Conservation (phyloP, 768 basidiomycete species). For the Pleurotus djamor region DNA sequence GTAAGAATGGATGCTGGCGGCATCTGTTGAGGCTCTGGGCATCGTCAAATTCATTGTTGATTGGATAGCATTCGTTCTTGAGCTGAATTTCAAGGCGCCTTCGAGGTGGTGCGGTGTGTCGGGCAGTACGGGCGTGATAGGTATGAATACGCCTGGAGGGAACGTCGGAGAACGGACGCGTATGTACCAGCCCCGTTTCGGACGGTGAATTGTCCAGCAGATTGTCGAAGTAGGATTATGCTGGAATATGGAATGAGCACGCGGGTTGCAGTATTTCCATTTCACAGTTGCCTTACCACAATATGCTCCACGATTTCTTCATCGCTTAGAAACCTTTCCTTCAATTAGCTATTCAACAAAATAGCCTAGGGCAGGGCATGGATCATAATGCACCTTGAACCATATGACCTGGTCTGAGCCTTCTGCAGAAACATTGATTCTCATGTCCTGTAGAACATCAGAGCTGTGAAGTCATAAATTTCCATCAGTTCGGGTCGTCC, state of each 20-base stretch:
- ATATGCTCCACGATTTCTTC: constrained; percentile 76
- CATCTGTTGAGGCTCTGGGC: background rate
- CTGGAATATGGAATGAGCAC: constrained; percentile 26
- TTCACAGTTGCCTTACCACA: constrained; percentile 45
- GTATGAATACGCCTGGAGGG: constrained; percentile 58
- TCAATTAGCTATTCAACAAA: constrained; percentile 10
- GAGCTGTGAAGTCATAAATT: constrained; percentile 39
- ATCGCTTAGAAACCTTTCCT: constrained; percentile 76
- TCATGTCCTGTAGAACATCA: constrained; percentile 70
- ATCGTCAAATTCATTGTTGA: background rate
- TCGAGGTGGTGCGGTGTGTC: constrained; percentile 46
- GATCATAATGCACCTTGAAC: constrained; percentile 58
- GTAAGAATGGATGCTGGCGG: constrained; percentile 50
- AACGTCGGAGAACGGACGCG: constrained; percentile 71
- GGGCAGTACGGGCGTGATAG: constrained; percentile 47
- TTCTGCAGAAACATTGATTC: constrained; percentile 62
- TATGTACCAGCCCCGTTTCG: constrained; percentile 84
- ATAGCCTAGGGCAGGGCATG: background rate
- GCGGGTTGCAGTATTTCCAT: too few relatives aligned
- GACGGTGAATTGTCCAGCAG: constrained; percentile 77
- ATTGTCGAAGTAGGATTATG: constrained; percentile 66
- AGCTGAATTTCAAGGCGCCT: constrained; percentile 50
- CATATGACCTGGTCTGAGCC: constrained; percentile 57
- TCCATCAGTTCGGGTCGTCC: background rate
- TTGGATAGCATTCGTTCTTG: constrained; percentile 41